Evolutionary conservation across 2,329 filamentous ascomycete genomes (phyloP).

Genomic region (Fusarium nurragi): DNA sequence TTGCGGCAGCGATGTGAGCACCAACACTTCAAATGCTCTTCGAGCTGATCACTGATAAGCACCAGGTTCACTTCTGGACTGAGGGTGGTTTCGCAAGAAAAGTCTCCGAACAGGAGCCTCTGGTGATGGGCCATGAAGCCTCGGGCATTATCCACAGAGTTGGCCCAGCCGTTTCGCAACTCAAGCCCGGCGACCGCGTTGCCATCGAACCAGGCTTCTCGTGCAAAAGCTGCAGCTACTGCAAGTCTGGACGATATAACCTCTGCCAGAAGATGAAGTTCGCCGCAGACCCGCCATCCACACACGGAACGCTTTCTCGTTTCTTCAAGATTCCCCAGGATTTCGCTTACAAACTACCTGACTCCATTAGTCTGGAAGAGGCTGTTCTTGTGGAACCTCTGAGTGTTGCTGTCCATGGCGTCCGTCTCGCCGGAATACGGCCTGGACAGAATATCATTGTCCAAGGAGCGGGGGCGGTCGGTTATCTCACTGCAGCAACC

Average conservation of each 20-base stretch:
- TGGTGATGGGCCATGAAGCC: conserved; percentile 76
- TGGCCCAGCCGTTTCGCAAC: conserved; percentile 68
- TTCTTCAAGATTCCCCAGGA: conserved; percentile 86
- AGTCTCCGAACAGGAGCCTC: conserved; percentile 80
- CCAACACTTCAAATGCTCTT: neutral
- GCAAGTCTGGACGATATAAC: conserved; percentile 87
- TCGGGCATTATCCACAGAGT: conserved; percentile 78
- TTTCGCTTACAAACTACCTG: conserved; percentile 90
- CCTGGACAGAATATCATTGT: conserved; percentile 84
- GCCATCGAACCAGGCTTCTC: conserved; percentile 90
- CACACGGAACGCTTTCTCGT: conserved; percentile 83
- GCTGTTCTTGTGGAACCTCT: conserved; percentile 90
- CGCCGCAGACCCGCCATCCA: conserved; percentile 87
- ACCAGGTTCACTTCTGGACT: conserved; percentile 82
- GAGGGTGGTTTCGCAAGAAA: conserved; percentile 82
- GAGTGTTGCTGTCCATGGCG: conserved; percentile 85
- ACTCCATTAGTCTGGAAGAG: conserved; percentile 78
- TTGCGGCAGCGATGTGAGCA: conserved; percentile 43
- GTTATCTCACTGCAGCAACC: conserved; percentile 85
- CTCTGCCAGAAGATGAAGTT: conserved; percentile 88
- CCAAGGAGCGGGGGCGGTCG: conserved; percentile 87
- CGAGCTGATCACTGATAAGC: neutral
- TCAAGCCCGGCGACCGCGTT: conserved; percentile 82
- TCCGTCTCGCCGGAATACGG: conserved; percentile 73
- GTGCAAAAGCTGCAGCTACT: conserved; percentile 80